A percentile compares a stretch with the other conserved stretches of the same genome.
phyloP scores from a whole-genome alignment of 257 asterid species.

The Nicotiana paniculata region DNA sequence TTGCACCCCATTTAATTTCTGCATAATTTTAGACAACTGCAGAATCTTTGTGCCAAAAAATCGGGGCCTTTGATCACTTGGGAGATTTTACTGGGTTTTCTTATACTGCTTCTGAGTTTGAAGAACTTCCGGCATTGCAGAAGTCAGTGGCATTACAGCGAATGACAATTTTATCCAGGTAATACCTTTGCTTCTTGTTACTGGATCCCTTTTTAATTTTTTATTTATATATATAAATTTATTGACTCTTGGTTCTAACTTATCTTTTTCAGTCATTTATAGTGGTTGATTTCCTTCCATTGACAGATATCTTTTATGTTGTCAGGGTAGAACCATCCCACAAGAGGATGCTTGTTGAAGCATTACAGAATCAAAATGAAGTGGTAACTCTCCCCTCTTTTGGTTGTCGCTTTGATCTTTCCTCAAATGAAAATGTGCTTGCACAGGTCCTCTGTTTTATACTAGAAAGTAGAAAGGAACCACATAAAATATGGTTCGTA shows the following conservation, averaged over 20 bases:
- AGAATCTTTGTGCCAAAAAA: constrained; percentile 83
- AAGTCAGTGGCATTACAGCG: constrained; percentile 84
- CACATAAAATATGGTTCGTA: background rate
- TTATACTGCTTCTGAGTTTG: constrained; percentile 96
- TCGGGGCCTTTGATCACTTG: constrained; percentile 81
- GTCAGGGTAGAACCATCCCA: constrained; percentile 98
- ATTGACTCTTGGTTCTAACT: constrained; percentile 8
- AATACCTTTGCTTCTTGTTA: background rate
- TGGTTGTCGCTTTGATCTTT: background rate
- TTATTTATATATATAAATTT: background rate
- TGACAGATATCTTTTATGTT: constrained; percentile 13
- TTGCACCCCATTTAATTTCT: background rate
- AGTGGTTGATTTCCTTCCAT: constrained; percentile 8
- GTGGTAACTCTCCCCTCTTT: constrained; percentile 52
- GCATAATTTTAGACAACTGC: constrained; percentile 59
- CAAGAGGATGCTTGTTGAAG: constrained; percentile 98
- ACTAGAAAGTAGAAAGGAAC: constrained; percentile 3
- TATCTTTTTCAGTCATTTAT: constrained; percentile 15
- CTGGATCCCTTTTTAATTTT: background rate
- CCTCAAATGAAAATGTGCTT: constrained; percentile 6
- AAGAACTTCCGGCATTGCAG: constrained; percentile 80
- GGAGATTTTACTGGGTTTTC: constrained; percentile 81
- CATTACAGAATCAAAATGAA: constrained; percentile 92
- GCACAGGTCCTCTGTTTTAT: background rate
- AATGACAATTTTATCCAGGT: constrained; percentile 88